phyloP scores from a whole-genome alignment of 2,329 filamentous ascomycete species.

The Alternaria panax region DNA sequence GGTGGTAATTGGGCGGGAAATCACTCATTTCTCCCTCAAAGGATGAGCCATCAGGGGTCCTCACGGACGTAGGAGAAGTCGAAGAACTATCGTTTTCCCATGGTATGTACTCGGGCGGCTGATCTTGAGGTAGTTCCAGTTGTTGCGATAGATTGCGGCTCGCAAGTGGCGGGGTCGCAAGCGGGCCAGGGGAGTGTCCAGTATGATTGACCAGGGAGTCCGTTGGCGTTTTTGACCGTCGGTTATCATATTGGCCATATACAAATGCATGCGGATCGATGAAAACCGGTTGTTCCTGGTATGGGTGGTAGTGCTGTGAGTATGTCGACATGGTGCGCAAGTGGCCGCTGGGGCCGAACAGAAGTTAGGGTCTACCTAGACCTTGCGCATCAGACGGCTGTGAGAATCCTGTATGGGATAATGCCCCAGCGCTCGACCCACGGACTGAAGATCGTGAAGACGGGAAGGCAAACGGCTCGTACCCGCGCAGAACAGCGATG shows the following conservation, averaged over 20 bases:
- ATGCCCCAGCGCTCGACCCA: slow-evolving; percentile 34
- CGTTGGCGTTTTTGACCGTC: slow-evolving; percentile 45
- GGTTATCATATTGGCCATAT: slow-evolving; percentile 34
- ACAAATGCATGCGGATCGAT: slow-evolving; percentile 29
- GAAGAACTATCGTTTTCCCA: slow-evolving; percentile 46
- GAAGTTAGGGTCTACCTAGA: slow-evolving; percentile 29
- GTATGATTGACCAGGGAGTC: slow-evolving; percentile 45
- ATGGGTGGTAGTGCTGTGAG: slow-evolving; percentile 29
- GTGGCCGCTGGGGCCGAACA: slow-evolving; percentile 27
- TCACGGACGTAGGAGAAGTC: slow-evolving; percentile 47
- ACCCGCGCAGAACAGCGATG: slow-evolving; percentile 26
- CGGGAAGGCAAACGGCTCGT: slow-evolving; percentile 28
- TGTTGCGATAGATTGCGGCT: slow-evolving; percentile 44
- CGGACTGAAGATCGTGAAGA: slow-evolving; percentile 33
- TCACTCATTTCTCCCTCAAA: slow-evolving; percentile 46
- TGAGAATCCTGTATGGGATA: slow-evolving; percentile 32
- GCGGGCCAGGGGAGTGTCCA: slow-evolving; percentile 43
- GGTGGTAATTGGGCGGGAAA: slow-evolving; percentile 39
- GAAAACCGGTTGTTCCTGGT: slow-evolving; percentile 32
- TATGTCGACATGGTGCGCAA: slow-evolving; percentile 43
- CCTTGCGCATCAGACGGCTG: slow-evolving; percentile 39
- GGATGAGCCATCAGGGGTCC: slow-evolving; percentile 43
- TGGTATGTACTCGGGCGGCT: slow-evolving; percentile 39
- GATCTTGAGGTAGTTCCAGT: slow-evolving; percentile 37
- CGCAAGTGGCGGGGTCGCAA: slow-evolving; percentile 43